Conservation (phyloP, 768 basidiomycete species). For the Russula sp. region DNA sequence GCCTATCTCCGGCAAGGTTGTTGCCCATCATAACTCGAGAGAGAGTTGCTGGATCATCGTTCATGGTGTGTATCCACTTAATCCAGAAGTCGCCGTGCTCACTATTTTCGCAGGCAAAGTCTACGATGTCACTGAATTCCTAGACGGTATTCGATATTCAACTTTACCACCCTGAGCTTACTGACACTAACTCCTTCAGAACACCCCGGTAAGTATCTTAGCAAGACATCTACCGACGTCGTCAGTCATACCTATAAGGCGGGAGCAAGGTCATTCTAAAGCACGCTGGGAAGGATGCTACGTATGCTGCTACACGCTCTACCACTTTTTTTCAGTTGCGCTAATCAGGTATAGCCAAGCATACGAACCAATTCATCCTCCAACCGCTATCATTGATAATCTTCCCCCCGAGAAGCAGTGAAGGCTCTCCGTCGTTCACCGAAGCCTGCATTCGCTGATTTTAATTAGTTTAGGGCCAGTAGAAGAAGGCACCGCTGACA, state of each 20-base stretch:
- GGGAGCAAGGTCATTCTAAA: conserved; percentile 46
- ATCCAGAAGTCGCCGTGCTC: not conserved
- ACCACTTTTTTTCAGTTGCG: not conserved
- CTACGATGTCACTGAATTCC: conserved; percentile 39
- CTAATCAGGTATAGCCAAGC: conserved; percentile 33
- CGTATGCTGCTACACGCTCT: conserved; percentile 20
- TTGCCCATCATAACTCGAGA: conserved; percentile 18
- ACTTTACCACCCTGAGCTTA: not conserved
- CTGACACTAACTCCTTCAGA: not conserved
- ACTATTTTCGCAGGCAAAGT: conserved; percentile 30
- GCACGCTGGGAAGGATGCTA: conserved; percentile 49
- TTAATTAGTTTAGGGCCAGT: conserved; percentile 54
- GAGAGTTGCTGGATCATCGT: conserved; percentile 23
- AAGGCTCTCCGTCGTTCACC: not conserved
- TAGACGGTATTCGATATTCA: conserved; percentile 27
- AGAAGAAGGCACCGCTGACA: conserved; percentile 59
- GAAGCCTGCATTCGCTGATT: not conserved
- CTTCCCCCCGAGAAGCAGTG: conserved; percentile 76
- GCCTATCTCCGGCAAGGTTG: conserved; percentile 15
- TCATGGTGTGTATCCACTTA: conserved; percentile 6
- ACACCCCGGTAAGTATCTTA: conserved; percentile 15
- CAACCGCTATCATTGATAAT: conserved; percentile 67
- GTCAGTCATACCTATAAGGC: conserved; percentile 25
- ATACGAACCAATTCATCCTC: conserved; percentile 89
- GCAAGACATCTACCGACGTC: not conserved